Evolutionary conservation across 2,329 filamentous ascomycete genomes (phyloP).

Genomic region (Colletotrichum endophyticum): DNA sequence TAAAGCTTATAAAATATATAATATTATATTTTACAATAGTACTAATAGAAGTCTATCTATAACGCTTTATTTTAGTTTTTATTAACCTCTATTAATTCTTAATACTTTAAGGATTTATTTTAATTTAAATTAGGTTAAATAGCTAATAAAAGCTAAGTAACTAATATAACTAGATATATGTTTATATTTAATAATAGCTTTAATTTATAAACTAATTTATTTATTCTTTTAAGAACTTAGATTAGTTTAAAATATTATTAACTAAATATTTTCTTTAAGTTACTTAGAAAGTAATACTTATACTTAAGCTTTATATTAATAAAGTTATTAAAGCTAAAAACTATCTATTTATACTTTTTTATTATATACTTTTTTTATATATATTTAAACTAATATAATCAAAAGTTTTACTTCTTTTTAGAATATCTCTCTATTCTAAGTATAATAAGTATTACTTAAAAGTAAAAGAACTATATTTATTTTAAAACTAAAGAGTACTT

Average conservation of each 20-base stretch:
- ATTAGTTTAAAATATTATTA: no score
- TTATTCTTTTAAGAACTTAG: no score
- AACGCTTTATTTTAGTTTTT: not conserved
- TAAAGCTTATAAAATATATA: no score
- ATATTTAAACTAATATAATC: not conserved
- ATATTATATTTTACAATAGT: no score
- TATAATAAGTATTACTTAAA: not conserved
- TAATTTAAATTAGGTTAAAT: not conserved
- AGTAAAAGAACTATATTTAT: not conserved
- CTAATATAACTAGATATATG: not conserved
- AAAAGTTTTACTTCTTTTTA: not conserved
- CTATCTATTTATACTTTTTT: not conserved
- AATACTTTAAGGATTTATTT: not conserved
- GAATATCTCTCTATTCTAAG: not conserved
- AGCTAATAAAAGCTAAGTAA: not conserved
- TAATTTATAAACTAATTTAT: no score
- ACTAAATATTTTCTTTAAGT: no score
- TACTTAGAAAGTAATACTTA: no score
- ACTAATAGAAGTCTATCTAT: not conserved
- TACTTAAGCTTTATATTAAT: not conserved
- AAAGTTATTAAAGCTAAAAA: not conserved
- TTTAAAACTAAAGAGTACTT: not conserved
- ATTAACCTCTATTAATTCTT: not conserved
- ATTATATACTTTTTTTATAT: not conserved
- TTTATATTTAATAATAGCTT: not conserved